A percentile compares a stretch with the other conserved stretches of the same genome.
These are phyloP conservation scores for Xylaria sp. DNA, from an alignment of 2,329 filamentous ascomycete genomes.

Conservation along the genomic window DNA sequence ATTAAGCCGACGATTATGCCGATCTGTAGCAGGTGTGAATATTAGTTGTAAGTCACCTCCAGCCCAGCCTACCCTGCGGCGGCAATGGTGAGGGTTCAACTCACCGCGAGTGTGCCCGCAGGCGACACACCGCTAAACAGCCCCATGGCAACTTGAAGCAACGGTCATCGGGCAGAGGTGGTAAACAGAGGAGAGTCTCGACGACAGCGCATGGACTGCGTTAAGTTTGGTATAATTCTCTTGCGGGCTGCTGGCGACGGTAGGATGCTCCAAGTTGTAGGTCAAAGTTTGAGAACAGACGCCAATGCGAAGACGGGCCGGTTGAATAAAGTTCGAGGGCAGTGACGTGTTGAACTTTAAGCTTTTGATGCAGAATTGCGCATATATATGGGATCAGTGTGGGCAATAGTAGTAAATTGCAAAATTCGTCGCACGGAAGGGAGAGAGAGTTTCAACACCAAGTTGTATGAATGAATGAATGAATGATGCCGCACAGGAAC, in stretches of 20 bases:
- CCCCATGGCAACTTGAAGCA: slow-evolving; percentile 67
- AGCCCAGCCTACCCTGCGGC: background rate
- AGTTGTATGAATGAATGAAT: background rate
- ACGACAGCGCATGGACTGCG: slow-evolving; percentile 41
- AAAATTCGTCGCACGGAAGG: background rate
- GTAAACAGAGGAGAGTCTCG: slow-evolving; percentile 38
- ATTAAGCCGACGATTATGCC: slow-evolving; percentile 92
- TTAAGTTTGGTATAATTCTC: slow-evolving; percentile 16
- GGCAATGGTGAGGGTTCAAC: slow-evolving; percentile 29
- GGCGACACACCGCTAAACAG: slow-evolving; percentile 80
- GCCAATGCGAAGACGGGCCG: slow-evolving; percentile 7
- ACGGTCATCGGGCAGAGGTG: slow-evolving; percentile 58
- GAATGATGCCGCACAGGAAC: slow-evolving; percentile 6
- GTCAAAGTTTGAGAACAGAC: slow-evolving; percentile 3
- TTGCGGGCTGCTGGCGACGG: background rate
- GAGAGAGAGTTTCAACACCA: background rate
- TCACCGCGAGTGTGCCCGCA: slow-evolving; percentile 64
- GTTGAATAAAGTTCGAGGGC: slow-evolving; percentile 1
- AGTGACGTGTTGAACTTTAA: background rate
- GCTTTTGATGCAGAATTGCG: background rate
- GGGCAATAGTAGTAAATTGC: background rate
- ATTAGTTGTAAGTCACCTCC: background rate
- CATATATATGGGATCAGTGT: background rate
- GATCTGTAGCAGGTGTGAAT: slow-evolving; percentile 64
- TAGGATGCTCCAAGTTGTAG: background rate